Base-by-base conservation (phyloP, 1,284 basidiomycete species). In the Xerocomus cyaneibrunnescens region DNA sequence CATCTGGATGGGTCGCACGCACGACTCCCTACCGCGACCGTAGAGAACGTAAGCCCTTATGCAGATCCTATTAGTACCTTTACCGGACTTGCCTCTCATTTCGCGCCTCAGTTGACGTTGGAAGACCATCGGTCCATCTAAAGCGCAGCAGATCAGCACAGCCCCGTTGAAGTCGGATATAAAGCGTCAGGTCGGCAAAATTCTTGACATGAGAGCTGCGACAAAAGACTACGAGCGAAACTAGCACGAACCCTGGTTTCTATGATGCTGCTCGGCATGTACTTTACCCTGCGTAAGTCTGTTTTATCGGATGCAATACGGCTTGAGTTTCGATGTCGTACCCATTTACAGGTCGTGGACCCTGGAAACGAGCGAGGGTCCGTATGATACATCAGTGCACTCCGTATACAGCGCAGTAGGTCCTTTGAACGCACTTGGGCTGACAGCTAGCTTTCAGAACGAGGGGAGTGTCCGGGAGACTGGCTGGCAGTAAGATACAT, bases 251-350 rank as follows among this genome's bases (percentile, higher is more conserved):
- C 35, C 56, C 56, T 0, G 45, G 44, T 14, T 27, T 55, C 10
- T 58, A 55, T 23, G 37, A 42, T 4, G 56, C 48, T n/a, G 27
- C 51, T 6, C 55, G 56, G 56, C 48, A 50, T 17, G 48, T 54
- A 9, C 16, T 43, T 17, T 58, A 36, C 35, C 17, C 48, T 10
- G 56, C 14, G 56, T 55, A 27, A 6, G 51, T 40, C 14, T 3
- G 28, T 16, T 19, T 41, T 7, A 25, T 12, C 10, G 14, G 1
- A 7, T 6, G 14, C n/a, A 2, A 3, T 14, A n/a, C 9, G 3
- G 14, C 16, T 19, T 3, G 14, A 8, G 36, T 8, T 27, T 22
- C 7, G 39, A 46, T 17, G 17, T 17, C 22, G 14, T 30, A n/a
- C 3, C 28, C 8, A 32, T 44, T 28, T 8, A 4, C 36, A 56